These are phyloP conservation scores for Pseudocohnilembus persalinus DNA, from an alignment of 169 alveolate genomes.

Conservation along the genomic window DNA sequence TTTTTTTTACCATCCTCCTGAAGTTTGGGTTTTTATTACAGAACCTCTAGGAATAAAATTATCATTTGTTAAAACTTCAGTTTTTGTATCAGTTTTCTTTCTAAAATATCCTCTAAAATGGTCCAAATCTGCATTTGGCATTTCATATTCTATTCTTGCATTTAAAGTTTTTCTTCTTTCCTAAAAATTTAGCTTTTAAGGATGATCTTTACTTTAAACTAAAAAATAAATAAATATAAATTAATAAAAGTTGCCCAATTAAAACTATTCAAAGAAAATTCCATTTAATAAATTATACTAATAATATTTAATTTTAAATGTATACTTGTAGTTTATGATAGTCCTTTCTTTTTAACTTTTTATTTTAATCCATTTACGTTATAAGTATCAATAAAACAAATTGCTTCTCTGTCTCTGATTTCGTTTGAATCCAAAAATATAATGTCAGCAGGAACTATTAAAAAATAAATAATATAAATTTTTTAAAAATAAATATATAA, in stretches of 20 bases:
- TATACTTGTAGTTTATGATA: conserved; percentile 14
- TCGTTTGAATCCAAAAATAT: conserved; percentile 58
- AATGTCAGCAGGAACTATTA: conserved; percentile 59
- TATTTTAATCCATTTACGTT: conserved; percentile 24
- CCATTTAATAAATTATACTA: too few species aligned
- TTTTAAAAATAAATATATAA: too few species aligned
- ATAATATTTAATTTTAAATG: too few species aligned
- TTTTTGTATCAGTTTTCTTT: conserved; percentile 67
- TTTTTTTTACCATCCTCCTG: conserved; percentile 5
- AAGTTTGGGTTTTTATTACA: conserved; percentile 40
- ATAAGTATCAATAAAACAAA: conserved; percentile 38
- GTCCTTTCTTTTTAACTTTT: background rate
- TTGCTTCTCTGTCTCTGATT: conserved; percentile 40
- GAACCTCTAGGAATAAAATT: conserved; percentile 70
- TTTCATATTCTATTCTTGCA: conserved; percentile 63
- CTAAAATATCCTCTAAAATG: conserved; percentile 61
- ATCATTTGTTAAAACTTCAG: conserved; percentile 51
- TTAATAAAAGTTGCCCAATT: background rate
- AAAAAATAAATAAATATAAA: background rate
- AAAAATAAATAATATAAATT: too few species aligned
- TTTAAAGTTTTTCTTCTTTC: conserved; percentile 60
- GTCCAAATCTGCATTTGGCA: conserved; percentile 58
- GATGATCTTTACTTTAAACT: conserved; percentile 1
- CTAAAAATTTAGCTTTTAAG: conserved; percentile 44
- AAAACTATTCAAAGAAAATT: too few species aligned